These are phyloP conservation scores for Kandelia obovata DNA, from an alignment of 345 rosid genomes.

Conservation along the genomic window DNA sequence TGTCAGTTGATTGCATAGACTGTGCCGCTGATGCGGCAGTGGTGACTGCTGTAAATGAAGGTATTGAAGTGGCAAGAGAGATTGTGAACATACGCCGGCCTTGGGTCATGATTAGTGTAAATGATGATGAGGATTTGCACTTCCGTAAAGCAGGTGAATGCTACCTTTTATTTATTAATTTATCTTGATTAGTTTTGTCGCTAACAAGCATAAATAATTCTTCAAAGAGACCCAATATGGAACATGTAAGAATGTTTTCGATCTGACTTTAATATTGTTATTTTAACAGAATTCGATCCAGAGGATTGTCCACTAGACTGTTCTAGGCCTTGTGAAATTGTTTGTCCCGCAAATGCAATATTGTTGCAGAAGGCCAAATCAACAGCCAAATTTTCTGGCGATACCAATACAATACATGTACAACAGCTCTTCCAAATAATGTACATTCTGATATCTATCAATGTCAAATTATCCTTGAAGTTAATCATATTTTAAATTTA, in stretches of 20 bases:
- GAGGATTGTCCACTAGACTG: constrained; percentile 58
- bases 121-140: constrained; percentile 62
- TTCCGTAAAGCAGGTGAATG: constrained; percentile 57
- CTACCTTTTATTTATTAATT: neutral
- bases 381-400: constrained; percentile 9
- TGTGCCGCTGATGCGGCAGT: constrained; percentile 64
- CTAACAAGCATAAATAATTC: no score
- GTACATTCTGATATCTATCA: constrained; percentile 7
- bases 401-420: constrained; percentile 11
- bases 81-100: constrained; percentile 48
- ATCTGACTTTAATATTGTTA: neutral
- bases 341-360: constrained; percentile 65
- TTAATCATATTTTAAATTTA: neutral
- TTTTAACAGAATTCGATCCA: constrained; percentile 49
- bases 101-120: constrained; percentile 65
- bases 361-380: constrained; percentile 22
- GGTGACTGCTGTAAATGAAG: constrained; percentile 54
- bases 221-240: no score
- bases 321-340: constrained; percentile 49
- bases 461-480: neutral
- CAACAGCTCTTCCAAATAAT: constrained; percentile 21
- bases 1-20: constrained; percentile 63
- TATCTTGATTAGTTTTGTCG: neutral
- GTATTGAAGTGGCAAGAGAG: constrained; percentile 46
- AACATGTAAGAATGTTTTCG: neutral